Evolutionary conservation across 2,329 filamentous ascomycete genomes (phyloP).

Genomic region (Colletotrichum costaricense): DNA sequence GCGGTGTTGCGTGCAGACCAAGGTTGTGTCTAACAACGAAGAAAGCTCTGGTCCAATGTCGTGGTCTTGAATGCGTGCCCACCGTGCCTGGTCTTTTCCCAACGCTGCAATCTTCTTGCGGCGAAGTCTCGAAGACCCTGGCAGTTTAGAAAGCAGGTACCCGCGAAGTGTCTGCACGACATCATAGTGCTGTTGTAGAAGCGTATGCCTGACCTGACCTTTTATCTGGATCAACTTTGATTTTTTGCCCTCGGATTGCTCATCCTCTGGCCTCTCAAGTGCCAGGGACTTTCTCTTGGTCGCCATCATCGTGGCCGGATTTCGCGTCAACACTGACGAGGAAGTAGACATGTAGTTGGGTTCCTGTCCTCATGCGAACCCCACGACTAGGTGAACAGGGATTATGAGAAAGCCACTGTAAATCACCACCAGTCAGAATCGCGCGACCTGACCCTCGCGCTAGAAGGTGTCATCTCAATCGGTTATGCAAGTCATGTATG

Average conservation of each 20-base stretch:
- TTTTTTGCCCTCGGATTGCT: conserved; percentile 4
- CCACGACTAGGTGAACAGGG: background rate
- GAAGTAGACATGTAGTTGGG: background rate
- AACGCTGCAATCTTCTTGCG: conserved; percentile 66
- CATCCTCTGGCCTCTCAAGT: background rate
- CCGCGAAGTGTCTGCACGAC: conserved; percentile 75
- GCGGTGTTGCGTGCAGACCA: conserved; percentile 67
- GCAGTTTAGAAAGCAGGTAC: conserved; percentile 75
- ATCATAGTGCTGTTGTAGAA: conserved; percentile 59
- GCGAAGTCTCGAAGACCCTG: conserved; percentile 72
- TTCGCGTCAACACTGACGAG: background rate
- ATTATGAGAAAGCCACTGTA: background rate
- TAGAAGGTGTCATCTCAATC: conserved; percentile 4
- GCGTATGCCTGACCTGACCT: conserved; percentile 24
- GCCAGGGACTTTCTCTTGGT: conserved; percentile 22
- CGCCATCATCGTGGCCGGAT: conserved; percentile 5
- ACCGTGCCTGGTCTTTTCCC: conserved; percentile 43
- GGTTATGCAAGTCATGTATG: background rate
- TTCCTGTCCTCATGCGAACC: background rate
- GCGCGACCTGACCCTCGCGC: background rate
- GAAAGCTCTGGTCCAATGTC: conserved; percentile 58
- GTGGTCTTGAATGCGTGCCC: conserved; percentile 35
- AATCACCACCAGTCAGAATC: background rate
- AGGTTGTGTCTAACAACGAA: conserved; percentile 73
- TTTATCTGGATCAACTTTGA: background rate